Evolutionary conservation across 495 filamentous ascomycete species (phyloP).

Genomic region (Lasiosphaeria ovina): DNA sequence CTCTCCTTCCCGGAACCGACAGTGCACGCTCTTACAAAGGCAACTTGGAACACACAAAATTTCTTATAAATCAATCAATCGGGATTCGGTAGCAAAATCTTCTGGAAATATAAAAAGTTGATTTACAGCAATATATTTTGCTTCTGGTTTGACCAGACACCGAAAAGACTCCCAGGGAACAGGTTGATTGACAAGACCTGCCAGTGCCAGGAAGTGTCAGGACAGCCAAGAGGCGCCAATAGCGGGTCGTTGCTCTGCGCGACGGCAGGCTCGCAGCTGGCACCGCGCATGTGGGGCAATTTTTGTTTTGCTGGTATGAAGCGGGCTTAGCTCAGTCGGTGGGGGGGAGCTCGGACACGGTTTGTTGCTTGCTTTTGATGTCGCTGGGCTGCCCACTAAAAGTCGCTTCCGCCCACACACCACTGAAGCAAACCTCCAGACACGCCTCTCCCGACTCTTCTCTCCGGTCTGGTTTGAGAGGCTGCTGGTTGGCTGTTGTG

Average conservation of each 20-base stretch:
- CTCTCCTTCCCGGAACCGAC: too few species aligned
- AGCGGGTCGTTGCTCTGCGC: conserved; percentile 31
- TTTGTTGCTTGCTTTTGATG: conserved; percentile 16
- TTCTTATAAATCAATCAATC: too few species aligned
- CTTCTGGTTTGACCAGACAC: too few species aligned
- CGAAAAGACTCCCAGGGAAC: too few species aligned
- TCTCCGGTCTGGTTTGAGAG: conserved; percentile 5
- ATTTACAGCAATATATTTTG: too few species aligned
- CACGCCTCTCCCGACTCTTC: conserved; percentile 14
- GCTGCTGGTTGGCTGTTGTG: background rate
- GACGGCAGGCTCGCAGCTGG: conserved; percentile 24
- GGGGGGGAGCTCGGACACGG: conserved; percentile 21
- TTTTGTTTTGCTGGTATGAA: conserved; percentile 32
- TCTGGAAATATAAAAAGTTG: too few species aligned
- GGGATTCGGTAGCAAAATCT: too few species aligned
- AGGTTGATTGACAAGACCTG: background rate
- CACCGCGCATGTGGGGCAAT: conserved; percentile 32
- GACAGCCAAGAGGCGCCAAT: conserved; percentile 4
- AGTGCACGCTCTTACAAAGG: too few species aligned
- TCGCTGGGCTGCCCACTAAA: conserved; percentile 24
- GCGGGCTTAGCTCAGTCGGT: conserved; percentile 25
- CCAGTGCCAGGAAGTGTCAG: background rate
- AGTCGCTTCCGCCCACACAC: conserved; percentile 10
- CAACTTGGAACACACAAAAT: too few species aligned
- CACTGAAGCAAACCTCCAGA: background rate